Base-by-base conservation (phyloP, 2,329 filamentous ascomycete genomes). In the Hymenotorrendiella dingleyae region DNA sequence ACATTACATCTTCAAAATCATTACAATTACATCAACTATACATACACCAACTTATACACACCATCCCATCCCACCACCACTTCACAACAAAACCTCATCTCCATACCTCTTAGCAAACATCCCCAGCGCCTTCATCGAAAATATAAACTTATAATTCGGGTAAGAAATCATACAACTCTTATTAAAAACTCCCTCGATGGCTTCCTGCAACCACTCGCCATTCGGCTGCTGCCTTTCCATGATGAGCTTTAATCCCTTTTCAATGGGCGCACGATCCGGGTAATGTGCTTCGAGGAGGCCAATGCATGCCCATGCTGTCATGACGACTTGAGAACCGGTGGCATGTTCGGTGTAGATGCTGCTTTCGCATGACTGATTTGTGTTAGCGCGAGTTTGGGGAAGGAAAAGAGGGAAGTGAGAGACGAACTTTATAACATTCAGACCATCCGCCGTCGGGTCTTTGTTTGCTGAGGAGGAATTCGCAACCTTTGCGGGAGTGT, bases 141-240 rank as follows among this genome's bases (percentile, higher is more conserved):
- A 98, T 45, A 84, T 86, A 63, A 95, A 93, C 70, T 97, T 98
- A 73, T 98, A 98, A 71, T 98, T 98, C 32, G 91, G 91, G 61
- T 98, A 98, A 1, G 88, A 93, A 53, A 98, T 98, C 88, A 96
- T 97, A 72, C 91, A 97, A 58, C 83, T 93, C 71, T 96, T 95
- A 68, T 98, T 98, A 68, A 98, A 98, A 9, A 98, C 93, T 2
- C 93, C 93, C 64, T 98, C 93, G 56, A 98, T 97, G 1, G 85
- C 83, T 65, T 97, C 93, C 62, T 96, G 90, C 53, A 86, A 62
- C 93, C 93, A 98, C 68, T 96, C 90, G 24, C 93, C 93, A 59
- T 95, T 95, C 3, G 71, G 62, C 64, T 88, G 82, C 68, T 98
- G 93, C 36, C 91, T 77, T 22, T 74, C 68, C 82, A 96, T 91